Conservation (phyloP, 352 stramenopile genomes). For the Pythium folliculosum region DNA sequence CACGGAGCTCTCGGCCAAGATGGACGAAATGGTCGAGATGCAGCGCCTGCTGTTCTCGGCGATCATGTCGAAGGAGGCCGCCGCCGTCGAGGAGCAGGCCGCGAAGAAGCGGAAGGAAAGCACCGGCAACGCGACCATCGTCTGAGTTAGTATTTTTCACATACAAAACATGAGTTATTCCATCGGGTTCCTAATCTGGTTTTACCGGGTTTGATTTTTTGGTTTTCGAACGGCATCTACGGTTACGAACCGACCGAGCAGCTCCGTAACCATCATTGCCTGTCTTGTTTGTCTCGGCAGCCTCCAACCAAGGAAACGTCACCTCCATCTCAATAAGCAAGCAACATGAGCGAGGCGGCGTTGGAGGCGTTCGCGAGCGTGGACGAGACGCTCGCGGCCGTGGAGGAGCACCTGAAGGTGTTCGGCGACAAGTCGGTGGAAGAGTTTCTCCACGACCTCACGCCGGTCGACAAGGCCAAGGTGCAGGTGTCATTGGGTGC, state of each 20-base stretch:
- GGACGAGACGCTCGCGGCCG: slow-evolving; percentile 75
- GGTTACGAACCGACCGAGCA: not conserved
- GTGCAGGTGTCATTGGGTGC: slow-evolving; percentile 83
- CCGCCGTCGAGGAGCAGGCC: slow-evolving; percentile 18
- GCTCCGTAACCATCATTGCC: not conserved
- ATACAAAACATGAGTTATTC: slow-evolving; percentile 4
- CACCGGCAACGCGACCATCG: slow-evolving; percentile 18
- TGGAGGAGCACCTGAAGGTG: slow-evolving; percentile 72
- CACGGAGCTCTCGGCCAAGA: slow-evolving; percentile 73
- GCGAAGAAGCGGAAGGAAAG: slow-evolving; percentile 35
- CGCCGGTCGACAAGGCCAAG: slow-evolving; percentile 77
- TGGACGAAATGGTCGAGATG: slow-evolving; percentile 75
- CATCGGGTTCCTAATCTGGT: not conserved
- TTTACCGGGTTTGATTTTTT: not conserved
- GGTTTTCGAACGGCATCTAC: not conserved
- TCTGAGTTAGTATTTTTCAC: slow-evolving; percentile 10
- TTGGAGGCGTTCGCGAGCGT: slow-evolving; percentile 67
- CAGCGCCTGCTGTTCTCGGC: slow-evolving; percentile 71
- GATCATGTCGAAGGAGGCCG: slow-evolving; percentile 43
- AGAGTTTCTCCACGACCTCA: slow-evolving; percentile 57
- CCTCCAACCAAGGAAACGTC: not conserved
- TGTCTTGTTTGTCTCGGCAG: too few relatives aligned
- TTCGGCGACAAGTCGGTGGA: slow-evolving; percentile 59
- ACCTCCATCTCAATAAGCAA: not conserved
- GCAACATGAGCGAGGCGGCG: slow-evolving; percentile 51